Percentiles rank a stretch among this genome's conserved stretches.
Evolutionary conservation across 768 basidiomycete genomes (phyloP).

Genomic region (Inosperma sp.): DNA sequence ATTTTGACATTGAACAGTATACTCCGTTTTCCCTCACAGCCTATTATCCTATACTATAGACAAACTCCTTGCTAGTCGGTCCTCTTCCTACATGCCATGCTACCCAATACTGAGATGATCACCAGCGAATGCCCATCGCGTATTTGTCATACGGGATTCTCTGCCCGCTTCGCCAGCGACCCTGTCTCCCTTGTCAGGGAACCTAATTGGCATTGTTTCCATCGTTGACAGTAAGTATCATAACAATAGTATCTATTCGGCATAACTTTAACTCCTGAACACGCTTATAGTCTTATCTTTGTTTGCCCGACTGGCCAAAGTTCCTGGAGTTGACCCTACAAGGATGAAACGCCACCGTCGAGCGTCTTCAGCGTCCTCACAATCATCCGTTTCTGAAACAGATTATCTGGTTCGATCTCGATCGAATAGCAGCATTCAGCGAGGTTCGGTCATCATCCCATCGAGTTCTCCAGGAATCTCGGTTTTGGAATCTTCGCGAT

Average conservation of each 20-base stretch:
- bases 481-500: slow-evolving; percentile 26
- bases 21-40: slow-evolving; percentile 64
- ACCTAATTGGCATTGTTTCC: slow-evolving; percentile 73
- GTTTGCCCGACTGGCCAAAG: slow-evolving; percentile 70
- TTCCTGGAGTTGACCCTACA: slow-evolving; percentile 71
- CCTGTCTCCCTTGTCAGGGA: slow-evolving; percentile 39
- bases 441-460: slow-evolving; percentile 32
- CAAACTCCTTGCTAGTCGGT: slow-evolving; percentile 78
- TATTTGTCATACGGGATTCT: slow-evolving; percentile 71
- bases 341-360: slow-evolving; percentile 76
- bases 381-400: slow-evolving; percentile 42
- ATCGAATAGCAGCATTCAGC: slow-evolving; percentile 37
- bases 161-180: slow-evolving; percentile 47
- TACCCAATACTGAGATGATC: slow-evolving; percentile 6
- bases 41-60: slow-evolving; percentile 68
- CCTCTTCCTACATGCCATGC: background rate
- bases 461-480: slow-evolving; percentile 27
- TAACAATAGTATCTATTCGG: background rate
- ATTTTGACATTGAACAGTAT: slow-evolving; percentile 43
- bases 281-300: slow-evolving; percentile 59
- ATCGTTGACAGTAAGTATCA: slow-evolving; percentile 66
- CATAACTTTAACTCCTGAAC: slow-evolving; percentile 4
- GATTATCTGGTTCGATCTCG: slow-evolving; percentile 37
- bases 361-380: slow-evolving; percentile 67
- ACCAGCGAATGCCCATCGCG: slow-evolving; percentile 70